These are phyloP conservation scores for Ashbya aceris DNA, from an alignment of 1,139 yeast genomes.

Conservation along the genomic window DNA sequence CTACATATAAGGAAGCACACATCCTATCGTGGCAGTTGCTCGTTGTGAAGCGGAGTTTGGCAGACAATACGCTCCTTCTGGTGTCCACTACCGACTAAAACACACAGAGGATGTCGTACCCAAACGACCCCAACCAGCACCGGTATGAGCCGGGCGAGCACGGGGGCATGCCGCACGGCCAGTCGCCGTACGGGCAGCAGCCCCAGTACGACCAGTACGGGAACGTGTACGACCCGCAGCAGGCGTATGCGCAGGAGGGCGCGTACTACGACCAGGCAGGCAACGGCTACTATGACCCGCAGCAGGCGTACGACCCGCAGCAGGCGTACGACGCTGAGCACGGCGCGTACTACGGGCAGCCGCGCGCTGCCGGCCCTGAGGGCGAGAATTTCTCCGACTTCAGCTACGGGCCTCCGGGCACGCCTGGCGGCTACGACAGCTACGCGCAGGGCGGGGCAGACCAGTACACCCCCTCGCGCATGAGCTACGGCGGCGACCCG, in stretches of 20 bases:
- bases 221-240: conserved; percentile 10
- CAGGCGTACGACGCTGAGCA: conserved; percentile 13
- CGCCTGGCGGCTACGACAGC: conserved; percentile 68
- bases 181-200: conserved; percentile 5
- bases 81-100: too few relatives aligned
- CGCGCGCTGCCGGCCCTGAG: conserved; percentile 44
- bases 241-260: conserved; percentile 10
- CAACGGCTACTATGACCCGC: conserved; percentile 10
- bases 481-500: conserved; percentile 67
- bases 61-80: too few relatives aligned
- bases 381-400: conserved; percentile 75
- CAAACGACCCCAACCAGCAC: conserved; percentile 10
- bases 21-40: too few relatives aligned
- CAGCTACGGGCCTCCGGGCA: conserved; percentile 54
- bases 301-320: conserved; percentile 14
- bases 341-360: conserved; percentile 43
- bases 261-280: conserved; percentile 12
- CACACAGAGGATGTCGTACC: conserved; percentile 9
- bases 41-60: too few relatives aligned
- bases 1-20: too few relatives aligned
- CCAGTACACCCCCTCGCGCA: conserved; percentile 72
- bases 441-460: conserved; percentile 39
- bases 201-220: conserved; percentile 13
- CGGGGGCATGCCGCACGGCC: conserved; percentile 5
- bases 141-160: conserved; percentile 8